Conservation (phyloP, 2,329 filamentous ascomycete species). For the Lasiodiplodia gonubiensis region DNA sequence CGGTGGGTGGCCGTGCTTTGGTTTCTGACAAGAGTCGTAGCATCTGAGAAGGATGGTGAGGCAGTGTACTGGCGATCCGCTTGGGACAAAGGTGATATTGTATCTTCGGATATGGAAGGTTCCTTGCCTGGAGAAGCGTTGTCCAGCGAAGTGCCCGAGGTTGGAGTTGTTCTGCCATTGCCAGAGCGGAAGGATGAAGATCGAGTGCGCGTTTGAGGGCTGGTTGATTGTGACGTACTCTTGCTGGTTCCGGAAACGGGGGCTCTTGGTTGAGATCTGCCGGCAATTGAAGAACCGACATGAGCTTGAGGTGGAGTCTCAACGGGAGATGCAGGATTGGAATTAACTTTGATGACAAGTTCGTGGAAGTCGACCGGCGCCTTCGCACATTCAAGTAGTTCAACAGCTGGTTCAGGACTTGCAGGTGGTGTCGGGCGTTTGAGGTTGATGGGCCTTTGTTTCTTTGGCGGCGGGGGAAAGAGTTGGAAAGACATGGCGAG, state of each 20-base stretch:
- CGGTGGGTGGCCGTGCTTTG: conserved; percentile 39
- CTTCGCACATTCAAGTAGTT: conserved; percentile 41
- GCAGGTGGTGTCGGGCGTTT: conserved; percentile 38
- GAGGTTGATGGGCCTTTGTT: conserved; percentile 42
- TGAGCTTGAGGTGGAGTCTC: conserved; percentile 18
- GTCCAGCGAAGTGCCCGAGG: conserved; percentile 1
- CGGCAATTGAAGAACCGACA: conserved; percentile 29
- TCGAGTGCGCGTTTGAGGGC: not conserved
- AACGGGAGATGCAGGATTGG: conserved; percentile 29
- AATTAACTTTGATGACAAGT: conserved; percentile 48
- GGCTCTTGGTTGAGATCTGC: conserved; percentile 32
- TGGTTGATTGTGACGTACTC: not conserved
- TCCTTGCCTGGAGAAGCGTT: conserved; percentile 6
- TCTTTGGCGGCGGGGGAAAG: conserved; percentile 46
- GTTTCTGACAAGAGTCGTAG: conserved; percentile 44
- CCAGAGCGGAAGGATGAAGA: conserved; percentile 16
- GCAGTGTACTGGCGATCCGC: conserved; percentile 3
- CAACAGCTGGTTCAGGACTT: conserved; percentile 39
- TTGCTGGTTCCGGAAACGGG: conserved; percentile 35
- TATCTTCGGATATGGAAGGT: not conserved
- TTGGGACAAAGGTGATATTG: conserved; percentile 5
- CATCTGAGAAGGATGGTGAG: conserved; percentile 32
- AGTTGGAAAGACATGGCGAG: conserved; percentile 39
- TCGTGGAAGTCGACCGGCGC: conserved; percentile 46
- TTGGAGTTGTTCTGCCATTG: conserved; percentile 13